phyloP scores from a whole-genome alignment of 2,329 filamentous ascomycete genomes.

The Pyrenophora seminiperda region DNA sequence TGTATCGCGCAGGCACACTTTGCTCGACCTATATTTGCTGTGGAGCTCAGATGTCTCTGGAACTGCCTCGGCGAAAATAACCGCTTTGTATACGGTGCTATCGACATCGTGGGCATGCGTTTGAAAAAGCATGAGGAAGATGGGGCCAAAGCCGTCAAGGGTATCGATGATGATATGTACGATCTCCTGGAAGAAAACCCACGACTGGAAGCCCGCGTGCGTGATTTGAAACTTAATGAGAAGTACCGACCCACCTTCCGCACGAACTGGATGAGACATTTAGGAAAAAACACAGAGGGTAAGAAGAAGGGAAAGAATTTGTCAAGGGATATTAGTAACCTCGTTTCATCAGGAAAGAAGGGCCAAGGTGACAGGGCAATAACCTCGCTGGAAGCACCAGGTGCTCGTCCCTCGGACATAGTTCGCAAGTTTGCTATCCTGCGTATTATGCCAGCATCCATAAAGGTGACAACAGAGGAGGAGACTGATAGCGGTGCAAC shows the following conservation, averaged over 20 bases:
- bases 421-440: background rate
- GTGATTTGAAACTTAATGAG: conserved; percentile 18
- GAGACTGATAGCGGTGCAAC: too few relatives aligned
- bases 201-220: conserved; percentile 12
- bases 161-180: conserved; percentile 9
- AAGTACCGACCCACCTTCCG: conserved; percentile 11
- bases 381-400: background rate
- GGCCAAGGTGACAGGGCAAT: background rate
- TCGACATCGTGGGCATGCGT: conserved; percentile 18
- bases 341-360: background rate
- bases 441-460: background rate
- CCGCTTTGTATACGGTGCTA: conserved; percentile 26
- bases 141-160: background rate
- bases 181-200: conserved; percentile 11
- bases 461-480: background rate
- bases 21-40: conserved; percentile 18
- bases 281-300: background rate
- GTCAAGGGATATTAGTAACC: background rate
- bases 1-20: conserved; percentile 20
- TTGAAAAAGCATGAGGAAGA: conserved; percentile 1
- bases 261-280: conserved; percentile 7
- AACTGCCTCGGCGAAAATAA: conserved; percentile 23
- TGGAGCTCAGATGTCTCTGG: conserved; percentile 29
- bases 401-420: background rate
- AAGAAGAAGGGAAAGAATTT: background rate